Conservation (phyloP, 176 grass and related monocot species). For the Pontederia paniculata region DNA sequence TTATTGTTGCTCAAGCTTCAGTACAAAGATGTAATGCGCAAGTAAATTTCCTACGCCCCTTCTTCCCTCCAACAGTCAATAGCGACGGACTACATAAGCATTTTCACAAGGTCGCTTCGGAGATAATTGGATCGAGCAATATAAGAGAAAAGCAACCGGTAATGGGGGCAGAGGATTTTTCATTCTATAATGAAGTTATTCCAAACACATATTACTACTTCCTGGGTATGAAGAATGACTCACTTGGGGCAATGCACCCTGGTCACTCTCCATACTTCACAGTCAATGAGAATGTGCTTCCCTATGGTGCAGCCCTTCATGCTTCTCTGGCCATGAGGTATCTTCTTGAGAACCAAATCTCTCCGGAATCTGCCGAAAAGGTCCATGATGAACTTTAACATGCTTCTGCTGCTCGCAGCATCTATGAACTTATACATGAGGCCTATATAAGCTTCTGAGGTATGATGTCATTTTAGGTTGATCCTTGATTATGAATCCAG, state of each 20-base stretch:
- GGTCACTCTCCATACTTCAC: constrained; percentile 11
- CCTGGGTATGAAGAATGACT: constrained; percentile 10
- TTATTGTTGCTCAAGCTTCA: constrained; percentile 82
- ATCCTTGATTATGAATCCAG: too few relatives aligned
- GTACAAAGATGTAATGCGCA: constrained; percentile 77
- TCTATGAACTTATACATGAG: too few relatives aligned
- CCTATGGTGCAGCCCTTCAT: constrained; percentile 7
- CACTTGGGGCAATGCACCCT: not conserved
- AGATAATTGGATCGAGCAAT: constrained; percentile 46
- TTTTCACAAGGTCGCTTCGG: constrained; percentile 43
- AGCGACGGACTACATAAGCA: constrained; percentile 39
- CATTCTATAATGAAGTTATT: constrained; percentile 51
- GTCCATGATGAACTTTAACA: constrained; percentile 70
- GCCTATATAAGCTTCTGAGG: too few relatives aligned
- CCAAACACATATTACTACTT: constrained; percentile 75
- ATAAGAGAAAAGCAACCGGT: constrained; percentile 49
- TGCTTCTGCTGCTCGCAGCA: not conserved
- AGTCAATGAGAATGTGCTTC: constrained; percentile 1
- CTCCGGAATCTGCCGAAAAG: not conserved
- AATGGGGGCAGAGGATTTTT: constrained; percentile 79
- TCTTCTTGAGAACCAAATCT: constrained; percentile 17
- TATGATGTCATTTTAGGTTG: too few relatives aligned
- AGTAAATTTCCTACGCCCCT: constrained; percentile 48
- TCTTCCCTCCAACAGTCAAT: constrained; percentile 68
- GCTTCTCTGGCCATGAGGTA: constrained; percentile 2